Evolutionary conservation across 2,329 filamentous ascomycete species (phyloP).

Genomic region (Exophiala xenobiotica): DNA sequence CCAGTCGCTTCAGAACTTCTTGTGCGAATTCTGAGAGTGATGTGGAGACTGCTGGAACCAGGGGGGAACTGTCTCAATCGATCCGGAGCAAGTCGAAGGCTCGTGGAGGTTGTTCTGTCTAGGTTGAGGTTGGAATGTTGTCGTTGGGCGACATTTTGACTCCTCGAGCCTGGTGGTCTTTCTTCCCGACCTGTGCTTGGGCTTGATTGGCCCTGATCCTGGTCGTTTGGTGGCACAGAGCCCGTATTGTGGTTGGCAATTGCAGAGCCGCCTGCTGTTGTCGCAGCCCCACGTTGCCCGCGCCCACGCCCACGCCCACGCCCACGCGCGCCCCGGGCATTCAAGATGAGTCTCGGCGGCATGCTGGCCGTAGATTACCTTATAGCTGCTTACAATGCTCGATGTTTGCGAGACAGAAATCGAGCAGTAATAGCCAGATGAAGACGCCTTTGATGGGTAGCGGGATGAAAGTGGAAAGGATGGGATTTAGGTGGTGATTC

Average conservation of each 20-base stretch:
- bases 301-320: too few relatives aligned
- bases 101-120: neutral
- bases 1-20: neutral
- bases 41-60: neutral
- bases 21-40: constrained; percentile 1
- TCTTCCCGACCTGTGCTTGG: neutral
- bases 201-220: neutral
- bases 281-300: neutral
- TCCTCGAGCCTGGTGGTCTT: neutral
- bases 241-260: neutral
- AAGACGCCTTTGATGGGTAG: too few relatives aligned
- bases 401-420: too few relatives aligned
- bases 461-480: too few relatives aligned
- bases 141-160: neutral
- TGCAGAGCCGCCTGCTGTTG: neutral
- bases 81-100: neutral
- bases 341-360: too few relatives aligned
- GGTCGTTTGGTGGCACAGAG: neutral
- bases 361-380: too few relatives aligned
- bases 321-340: too few relatives aligned
- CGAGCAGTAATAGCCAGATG: too few relatives aligned
- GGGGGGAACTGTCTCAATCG: neutral
- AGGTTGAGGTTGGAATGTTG: neutral
- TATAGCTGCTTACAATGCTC: too few relatives aligned
- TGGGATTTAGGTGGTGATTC: too few relatives aligned